phyloP scores from a whole-genome alignment of 2,329 filamentous ascomycete species.

The Cryphonectria carpinicola region DNA sequence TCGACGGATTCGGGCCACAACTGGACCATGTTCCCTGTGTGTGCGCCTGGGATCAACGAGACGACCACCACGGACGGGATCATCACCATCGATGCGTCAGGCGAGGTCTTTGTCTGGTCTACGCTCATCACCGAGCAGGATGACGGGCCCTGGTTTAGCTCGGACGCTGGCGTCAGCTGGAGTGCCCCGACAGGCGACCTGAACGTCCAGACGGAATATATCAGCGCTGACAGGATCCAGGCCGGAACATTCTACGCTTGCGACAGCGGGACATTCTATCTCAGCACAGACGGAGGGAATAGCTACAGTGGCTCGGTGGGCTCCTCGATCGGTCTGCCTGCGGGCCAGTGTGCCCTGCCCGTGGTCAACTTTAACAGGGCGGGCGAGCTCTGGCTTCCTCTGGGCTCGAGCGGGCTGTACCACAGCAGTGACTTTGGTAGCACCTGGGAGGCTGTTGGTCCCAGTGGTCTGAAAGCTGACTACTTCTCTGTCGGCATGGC shows the following conservation, averaged over 20 bases:
- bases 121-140: conserved; percentile 5
- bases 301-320: conserved; percentile 13
- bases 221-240: conserved; percentile 11
- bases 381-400: conserved; percentile 16
- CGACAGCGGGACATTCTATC: conserved; percentile 14
- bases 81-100: conserved; percentile 15
- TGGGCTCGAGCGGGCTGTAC: conserved; percentile 13
- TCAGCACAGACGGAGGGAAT: conserved; percentile 17
- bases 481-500: conserved; percentile 20
- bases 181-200: conserved; percentile 12
- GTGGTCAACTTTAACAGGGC: conserved; percentile 20
- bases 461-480: conserved; percentile 5
- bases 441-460: conserved; percentile 9
- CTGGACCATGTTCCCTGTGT: conserved; percentile 19
- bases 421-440: conserved; percentile 17
- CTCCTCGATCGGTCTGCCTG: conserved; percentile 10
- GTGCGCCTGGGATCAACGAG: conserved; percentile 15
- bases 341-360: conserved; percentile 10
- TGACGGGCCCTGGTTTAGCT: conserved; percentile 13
- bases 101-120: conserved; percentile 16
- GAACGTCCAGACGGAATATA: conserved; percentile 7
- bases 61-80: conserved; percentile 6
- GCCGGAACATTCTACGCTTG: conserved; percentile 18
- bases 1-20: conserved; percentile 14
- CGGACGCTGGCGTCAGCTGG: conserved; percentile 7